Evolutionary conservation across 2,329 filamentous ascomycete species (phyloP).

Genomic region (Mycosphaerelloides madeirae): DNA sequence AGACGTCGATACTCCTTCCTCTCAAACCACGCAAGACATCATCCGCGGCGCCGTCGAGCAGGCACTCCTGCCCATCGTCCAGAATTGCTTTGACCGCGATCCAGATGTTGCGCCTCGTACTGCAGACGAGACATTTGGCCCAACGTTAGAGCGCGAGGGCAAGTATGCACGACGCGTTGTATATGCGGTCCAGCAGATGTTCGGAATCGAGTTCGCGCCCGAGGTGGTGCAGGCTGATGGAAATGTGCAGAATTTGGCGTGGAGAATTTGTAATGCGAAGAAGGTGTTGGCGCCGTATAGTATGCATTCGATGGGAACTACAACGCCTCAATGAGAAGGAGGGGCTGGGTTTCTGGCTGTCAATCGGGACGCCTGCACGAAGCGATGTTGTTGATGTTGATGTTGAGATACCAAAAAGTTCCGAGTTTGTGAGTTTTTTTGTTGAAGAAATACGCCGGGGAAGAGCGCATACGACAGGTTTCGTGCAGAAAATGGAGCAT

Average conservation of each 20-base stretch:
- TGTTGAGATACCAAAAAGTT: too few species aligned
- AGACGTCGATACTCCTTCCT: constrained; percentile 38
- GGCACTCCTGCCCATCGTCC: constrained; percentile 74
- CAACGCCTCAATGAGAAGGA: constrained; percentile 22
- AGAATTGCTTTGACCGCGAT: constrained; percentile 89
- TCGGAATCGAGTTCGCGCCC: constrained; percentile 90
- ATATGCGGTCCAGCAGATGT: constrained; percentile 92
- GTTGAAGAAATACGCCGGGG: too few species aligned
- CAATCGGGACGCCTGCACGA: too few species aligned
- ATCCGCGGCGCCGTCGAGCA: constrained; percentile 68
- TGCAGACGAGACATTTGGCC: constrained; percentile 76
- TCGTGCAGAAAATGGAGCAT: too few species aligned
- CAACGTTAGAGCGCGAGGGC: constrained; percentile 75
- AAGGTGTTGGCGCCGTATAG: constrained; percentile 65
- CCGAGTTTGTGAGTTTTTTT: too few species aligned
- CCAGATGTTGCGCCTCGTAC: constrained; percentile 81
- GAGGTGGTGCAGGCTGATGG: constrained; percentile 91
- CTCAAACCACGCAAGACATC: constrained; percentile 44
- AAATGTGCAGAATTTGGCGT: constrained; percentile 82
- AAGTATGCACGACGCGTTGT: constrained; percentile 89
- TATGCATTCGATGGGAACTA: constrained; percentile 40
- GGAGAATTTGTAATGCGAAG: constrained; percentile 94
- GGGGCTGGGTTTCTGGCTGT: not conserved
- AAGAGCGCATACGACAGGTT: too few species aligned
- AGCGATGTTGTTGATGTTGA: too few species aligned